A percentile compares a stretch with the other conserved stretches of the same genome.
Conservation (phyloP, 768 basidiomycete genomes). For the Pleurotus platypus region DNA sequence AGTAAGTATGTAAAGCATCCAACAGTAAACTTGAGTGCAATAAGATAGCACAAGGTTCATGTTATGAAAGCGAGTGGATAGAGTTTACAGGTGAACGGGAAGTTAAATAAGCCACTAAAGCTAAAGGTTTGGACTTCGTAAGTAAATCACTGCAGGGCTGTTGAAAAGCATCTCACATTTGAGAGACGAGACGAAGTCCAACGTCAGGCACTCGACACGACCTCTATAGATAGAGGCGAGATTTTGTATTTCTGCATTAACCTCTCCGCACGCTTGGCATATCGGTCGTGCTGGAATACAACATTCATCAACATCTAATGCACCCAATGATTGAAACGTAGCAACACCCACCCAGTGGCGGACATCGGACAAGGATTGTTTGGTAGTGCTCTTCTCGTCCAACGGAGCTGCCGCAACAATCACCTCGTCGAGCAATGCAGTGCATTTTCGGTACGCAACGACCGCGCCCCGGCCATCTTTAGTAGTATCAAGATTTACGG, state of each 20-base stretch:
- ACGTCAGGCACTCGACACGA: not conserved
- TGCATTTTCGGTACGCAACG: slow-evolving; percentile 1
- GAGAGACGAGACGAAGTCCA: too few species aligned
- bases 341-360: not conserved
- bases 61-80: too few species aligned
- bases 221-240: not conserved
- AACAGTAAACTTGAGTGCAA: too few species aligned
- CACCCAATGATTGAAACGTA: not conserved
- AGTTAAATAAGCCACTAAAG: too few species aligned
- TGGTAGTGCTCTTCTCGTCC: slow-evolving; percentile 6
- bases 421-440: not conserved
- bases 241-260: slow-evolving; percentile 2
- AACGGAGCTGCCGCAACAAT: not conserved
- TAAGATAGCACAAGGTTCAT: too few species aligned
- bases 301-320: not conserved
- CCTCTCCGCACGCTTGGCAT: not conserved
- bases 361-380: not conserved
- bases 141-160: too few species aligned
- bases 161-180: too few species aligned
- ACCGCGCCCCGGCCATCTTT: slow-evolving; percentile 1
- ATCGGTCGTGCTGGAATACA: not conserved
- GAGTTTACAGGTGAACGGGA: too few species aligned
- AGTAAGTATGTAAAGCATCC: too few species aligned
- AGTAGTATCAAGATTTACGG: slow-evolving; percentile 1
- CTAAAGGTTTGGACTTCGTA: too few species aligned